Percentiles rank a stretch among this genome's conserved stretches.
phyloP scores from a whole-genome alignment of 495 filamentous ascomycete species.

The Amphirosellinia nigrospora region DNA sequence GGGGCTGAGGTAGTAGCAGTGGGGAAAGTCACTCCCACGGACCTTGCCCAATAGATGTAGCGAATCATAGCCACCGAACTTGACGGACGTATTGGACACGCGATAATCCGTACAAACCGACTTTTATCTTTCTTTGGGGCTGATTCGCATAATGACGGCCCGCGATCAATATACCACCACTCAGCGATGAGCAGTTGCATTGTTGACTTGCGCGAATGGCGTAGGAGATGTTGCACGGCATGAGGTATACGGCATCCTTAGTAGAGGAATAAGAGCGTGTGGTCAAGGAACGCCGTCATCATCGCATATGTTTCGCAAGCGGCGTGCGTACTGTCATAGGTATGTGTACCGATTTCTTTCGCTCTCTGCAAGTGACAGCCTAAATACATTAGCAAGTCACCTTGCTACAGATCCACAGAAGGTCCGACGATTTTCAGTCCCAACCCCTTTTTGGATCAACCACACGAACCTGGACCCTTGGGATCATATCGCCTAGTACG shows the following conservation, averaged over 20 bases:
- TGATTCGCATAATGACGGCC: constrained; percentile 18
- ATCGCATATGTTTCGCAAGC: constrained; percentile 15
- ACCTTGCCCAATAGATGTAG: constrained; percentile 2
- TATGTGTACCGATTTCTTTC: neutral
- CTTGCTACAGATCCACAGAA: constrained; percentile 26
- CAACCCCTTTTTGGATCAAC: constrained; percentile 11
- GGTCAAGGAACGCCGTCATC: constrained; percentile 19
- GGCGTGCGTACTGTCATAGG: neutral
- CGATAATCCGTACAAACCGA: constrained; percentile 1
- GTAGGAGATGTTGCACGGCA: constrained; percentile 21
- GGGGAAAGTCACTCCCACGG: constrained; percentile 13
- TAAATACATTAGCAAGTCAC: constrained; percentile 35
- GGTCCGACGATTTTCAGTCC: constrained; percentile 20
- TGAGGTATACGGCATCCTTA: neutral
- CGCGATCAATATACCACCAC: constrained; percentile 9
- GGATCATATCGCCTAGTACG: neutral
- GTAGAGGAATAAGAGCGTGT: neutral
- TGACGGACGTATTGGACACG: neutral
- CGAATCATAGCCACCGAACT: constrained; percentile 19
- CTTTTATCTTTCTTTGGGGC: neutral
- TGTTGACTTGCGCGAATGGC: constrained; percentile 8
- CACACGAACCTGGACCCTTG: neutral
- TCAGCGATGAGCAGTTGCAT: constrained; percentile 5
- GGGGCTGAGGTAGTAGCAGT: constrained; percentile 20
- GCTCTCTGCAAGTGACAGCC: constrained; percentile 40